Evolutionary conservation across 2,329 filamentous ascomycete genomes (phyloP), one percentile per base, ranked within the genome.

Genomic region (Raffaelea deltoideospora): DNA sequence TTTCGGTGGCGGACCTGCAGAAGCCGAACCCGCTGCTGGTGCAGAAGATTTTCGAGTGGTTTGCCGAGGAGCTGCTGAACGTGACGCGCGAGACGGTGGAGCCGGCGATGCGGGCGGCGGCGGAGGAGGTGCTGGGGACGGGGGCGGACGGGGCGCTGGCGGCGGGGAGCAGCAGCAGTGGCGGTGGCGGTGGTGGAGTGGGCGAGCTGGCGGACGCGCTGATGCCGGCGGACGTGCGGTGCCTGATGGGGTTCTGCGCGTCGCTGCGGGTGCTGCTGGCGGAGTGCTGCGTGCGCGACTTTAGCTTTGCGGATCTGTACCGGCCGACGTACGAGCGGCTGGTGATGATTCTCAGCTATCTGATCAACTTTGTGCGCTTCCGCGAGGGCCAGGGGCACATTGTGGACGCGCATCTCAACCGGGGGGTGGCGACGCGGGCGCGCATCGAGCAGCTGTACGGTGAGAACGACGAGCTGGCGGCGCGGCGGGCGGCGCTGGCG

Each of bases 341-440:
- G 13, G 80, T 88, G 51, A 93, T 90, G 62, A 92, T 96, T 51
- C 90, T 98, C 55, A 93, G 84, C 45, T 95, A 95, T 58, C 73
- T 96, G 45, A 98, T 98, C 65, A 98, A 98, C 60, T 98, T 98
- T 58, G 87, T 96, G 47, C 78, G 90, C 37, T 98, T 96, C 61
- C 81, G 90, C 48, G 87, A 95, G 61, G 86, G 80, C 43, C 88
- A 96, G 57, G 92, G 86, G 1, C 65, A 67, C 28, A 76, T 90
- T 22, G 94, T 96, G 45, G 87, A 95, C 54, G 76, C 92, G 54
- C 82, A 96, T 59, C 90, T 90, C 63, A 90, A 94, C 64, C 87
- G 84, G 50, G 74, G 82, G 11, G 85, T 95, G 58, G 74, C 72
- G 41, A 87, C 82, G 2, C 95, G 94, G 59, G 66, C 78, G 36